Percentiles rank a stretch among this genome's conserved stretches.
Evolutionary conservation across 148 eudicot species (phyloP).

Genomic region (Fallopia convolvulus): DNA sequence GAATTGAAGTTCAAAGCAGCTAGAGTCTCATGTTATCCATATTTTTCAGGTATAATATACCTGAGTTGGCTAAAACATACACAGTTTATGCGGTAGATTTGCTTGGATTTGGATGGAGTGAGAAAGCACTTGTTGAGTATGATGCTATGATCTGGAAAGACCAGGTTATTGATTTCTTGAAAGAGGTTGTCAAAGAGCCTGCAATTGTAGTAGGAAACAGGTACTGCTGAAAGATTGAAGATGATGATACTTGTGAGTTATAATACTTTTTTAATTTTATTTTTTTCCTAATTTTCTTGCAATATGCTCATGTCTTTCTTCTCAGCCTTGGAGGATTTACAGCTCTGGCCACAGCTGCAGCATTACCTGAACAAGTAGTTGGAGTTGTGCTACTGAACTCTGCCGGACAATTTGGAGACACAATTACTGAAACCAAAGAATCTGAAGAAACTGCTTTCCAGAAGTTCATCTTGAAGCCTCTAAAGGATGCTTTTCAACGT

Average conservation of each 20-base stretch:
- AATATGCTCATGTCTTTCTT: background rate
- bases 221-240: slow-evolving; percentile 19
- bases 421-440: slow-evolving; percentile 19
- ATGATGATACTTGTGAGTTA: background rate
- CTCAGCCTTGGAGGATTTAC: slow-evolving; percentile 97
- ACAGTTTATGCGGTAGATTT: slow-evolving; percentile 93
- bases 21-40: slow-evolving; percentile 10
- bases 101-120: slow-evolving; percentile 99
- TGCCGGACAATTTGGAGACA: slow-evolving; percentile 90
- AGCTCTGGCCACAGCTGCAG: slow-evolving; percentile 80
- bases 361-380: slow-evolving; percentile 61
- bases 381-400: slow-evolving; percentile 75
- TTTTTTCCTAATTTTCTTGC: background rate
- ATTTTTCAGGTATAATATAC: slow-evolving; percentile 77
- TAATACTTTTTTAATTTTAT: background rate
- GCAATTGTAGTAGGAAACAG: slow-evolving; percentile 90
- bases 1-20: background rate
- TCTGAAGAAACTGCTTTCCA: slow-evolving; percentile 50
- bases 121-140: slow-evolving; percentile 89
- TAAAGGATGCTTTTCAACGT: slow-evolving; percentile 76
- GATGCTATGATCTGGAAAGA: slow-evolving; percentile 94
- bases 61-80: slow-evolving; percentile 87
- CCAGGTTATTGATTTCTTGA: slow-evolving; percentile 81
- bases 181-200: slow-evolving; percentile 83
- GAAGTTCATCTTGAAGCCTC: slow-evolving; percentile 59